Conservation (phyloP, 1,284 basidiomycete genomes). For the Cutaneotrichosporon dermatis region DNA sequence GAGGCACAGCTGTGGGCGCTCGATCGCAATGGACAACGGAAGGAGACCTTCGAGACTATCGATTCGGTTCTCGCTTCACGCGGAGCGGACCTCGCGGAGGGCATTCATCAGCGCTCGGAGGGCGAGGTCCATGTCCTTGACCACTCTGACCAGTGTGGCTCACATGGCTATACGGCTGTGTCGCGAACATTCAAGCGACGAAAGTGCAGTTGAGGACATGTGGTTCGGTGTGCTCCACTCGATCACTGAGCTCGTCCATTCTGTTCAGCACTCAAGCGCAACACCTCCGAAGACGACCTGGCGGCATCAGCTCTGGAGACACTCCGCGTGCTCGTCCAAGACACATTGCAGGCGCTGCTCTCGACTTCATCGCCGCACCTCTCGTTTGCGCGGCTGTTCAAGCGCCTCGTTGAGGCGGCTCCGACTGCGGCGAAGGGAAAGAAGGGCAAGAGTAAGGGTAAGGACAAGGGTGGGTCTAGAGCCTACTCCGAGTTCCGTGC, state of each 20-base stretch:
- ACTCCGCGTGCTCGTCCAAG: slow-evolving; percentile 72
- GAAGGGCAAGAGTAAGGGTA: neutral
- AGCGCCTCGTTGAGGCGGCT: slow-evolving; percentile 66
- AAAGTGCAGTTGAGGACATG: slow-evolving; percentile 69
- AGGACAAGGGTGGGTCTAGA: slow-evolving; percentile 36
- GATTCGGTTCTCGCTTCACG: slow-evolving; percentile 60
- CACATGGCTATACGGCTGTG: slow-evolving; percentile 63
- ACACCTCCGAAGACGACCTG: slow-evolving; percentile 13
- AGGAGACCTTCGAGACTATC: slow-evolving; percentile 63
- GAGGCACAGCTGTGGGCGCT: slow-evolving; percentile 81
- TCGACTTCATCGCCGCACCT: slow-evolving; percentile 75
- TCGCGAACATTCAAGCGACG: slow-evolving; percentile 57
- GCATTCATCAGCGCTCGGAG: slow-evolving; percentile 44
- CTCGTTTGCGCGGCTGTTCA: slow-evolving; percentile 88
- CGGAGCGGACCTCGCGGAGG: slow-evolving; percentile 55
- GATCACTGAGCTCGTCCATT: slow-evolving; percentile 74
- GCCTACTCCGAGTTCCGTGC: slow-evolving; percentile 87
- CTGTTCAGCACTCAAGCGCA: slow-evolving; percentile 52
- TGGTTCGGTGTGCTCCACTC: slow-evolving; percentile 83
- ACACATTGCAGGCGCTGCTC: slow-evolving; percentile 77
- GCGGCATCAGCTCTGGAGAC: slow-evolving; percentile 47
- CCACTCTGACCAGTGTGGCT: slow-evolving; percentile 8
- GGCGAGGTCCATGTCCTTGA: slow-evolving; percentile 49
- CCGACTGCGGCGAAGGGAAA: slow-evolving; percentile 20
- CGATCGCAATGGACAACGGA: slow-evolving; percentile 61